Base-by-base conservation (phyloP, 106 monocot genomes). In the Agapanthus africanus region DNA sequence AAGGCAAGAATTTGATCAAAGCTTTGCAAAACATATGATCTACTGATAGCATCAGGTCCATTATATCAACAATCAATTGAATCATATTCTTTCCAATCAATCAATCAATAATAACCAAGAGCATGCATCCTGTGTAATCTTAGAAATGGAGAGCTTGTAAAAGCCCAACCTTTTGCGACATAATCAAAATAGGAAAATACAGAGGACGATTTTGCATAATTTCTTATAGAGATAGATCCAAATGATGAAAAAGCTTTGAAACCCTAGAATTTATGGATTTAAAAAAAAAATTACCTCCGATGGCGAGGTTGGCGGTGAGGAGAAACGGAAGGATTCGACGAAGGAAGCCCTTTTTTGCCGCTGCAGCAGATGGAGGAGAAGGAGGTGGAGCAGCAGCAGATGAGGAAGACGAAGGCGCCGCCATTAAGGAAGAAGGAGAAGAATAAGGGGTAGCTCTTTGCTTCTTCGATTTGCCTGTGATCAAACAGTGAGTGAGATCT, bases 291-390 rank as follows among this genome's bases (percentile, higher is more conserved):
- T 7, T 54, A 83, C 83, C 83, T 79, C 72, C 83, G 18, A 76
- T 42, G 57, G 72, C 75, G 37, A 83, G 59, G 57, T 79, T 83
- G 61, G 68, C 57, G 68, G 70, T 11, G 72, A 83, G 65, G 57
- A 83, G 32, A 16, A 83, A 23, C 21, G 83, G 83, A 11, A 83
- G 50, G 62, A 79, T 49, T 28, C 83, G 83, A 65, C 83, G 83
- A n/a, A 83, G 68, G 63, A 83, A 83, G 36, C 71, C 76, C 50
- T 73, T 69, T 54, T 73, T 79, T 34, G 67, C 70, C 15, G 72
- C 71, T 7, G 79, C 31, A 0, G 83, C 72, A 16, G 74, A 64
- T 18, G 60, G 56, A 25, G 70, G 62, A 7, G 70, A 56, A 37
- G 74, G 37, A 15, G 61, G 44, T 16, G 46, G 38, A 56, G 61